A percentile compares a stretch with the other conserved stretches of the same genome.
phyloP scores from a whole-genome alignment of 75 land plant genomes.

The Cupressus sempervirens region DNA sequence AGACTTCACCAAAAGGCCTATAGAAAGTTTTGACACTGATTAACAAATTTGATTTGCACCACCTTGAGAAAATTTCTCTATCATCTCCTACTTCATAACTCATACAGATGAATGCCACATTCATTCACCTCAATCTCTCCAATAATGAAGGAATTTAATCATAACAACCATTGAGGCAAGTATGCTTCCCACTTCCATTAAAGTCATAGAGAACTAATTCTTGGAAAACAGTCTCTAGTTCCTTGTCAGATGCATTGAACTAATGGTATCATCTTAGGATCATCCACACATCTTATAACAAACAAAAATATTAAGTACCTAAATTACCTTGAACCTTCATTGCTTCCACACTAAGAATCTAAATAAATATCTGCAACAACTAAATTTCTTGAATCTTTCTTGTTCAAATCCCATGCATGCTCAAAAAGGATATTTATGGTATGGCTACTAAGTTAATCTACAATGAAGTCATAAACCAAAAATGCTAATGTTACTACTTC shows the following conservation, averaged over 20 bases:
- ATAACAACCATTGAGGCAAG: too few species aligned
- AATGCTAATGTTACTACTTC: neutral
- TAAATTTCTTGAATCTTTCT: neutral
- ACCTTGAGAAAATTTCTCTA: too few species aligned
- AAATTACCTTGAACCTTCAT: neutral
- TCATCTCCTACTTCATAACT: too few species aligned
- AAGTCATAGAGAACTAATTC: too few species aligned
- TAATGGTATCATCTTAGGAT: neutral
- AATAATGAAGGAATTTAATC: too few species aligned
- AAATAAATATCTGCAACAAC: neutral
- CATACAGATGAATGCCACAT: too few species aligned
- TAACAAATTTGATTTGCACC: too few species aligned
- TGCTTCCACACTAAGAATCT: neutral
- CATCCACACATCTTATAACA: neutral
- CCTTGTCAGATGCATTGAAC: neutral
- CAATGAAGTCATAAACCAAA: constrained; percentile 2
- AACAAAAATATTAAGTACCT: neutral
- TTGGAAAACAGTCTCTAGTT: too few species aligned
- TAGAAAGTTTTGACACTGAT: too few species aligned
- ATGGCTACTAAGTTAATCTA: neutral
- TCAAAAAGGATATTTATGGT: neutral
- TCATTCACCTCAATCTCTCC: too few species aligned
- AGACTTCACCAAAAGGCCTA: too few species aligned
- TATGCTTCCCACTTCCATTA: too few species aligned
- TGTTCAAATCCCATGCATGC: neutral